Percentiles rank a stretch among this genome's conserved stretches.
Conservation (phyloP, 176 grass and related monocot genomes). For the Otatea glauca region DNA sequence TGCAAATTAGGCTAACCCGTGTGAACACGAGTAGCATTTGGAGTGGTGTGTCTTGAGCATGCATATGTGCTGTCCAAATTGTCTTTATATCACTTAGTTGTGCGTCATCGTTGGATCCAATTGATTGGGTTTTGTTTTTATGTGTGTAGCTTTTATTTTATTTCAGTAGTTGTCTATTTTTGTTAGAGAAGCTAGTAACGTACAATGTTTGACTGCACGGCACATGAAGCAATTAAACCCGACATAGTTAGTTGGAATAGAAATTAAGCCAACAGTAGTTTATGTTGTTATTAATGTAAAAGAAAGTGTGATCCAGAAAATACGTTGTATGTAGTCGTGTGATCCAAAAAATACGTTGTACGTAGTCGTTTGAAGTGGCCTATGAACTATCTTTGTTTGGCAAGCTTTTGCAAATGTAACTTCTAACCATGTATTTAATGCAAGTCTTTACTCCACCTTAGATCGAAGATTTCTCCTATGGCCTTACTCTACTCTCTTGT, state of each 20-base stretch:
- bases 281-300: background rate
- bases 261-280: background rate
- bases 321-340: background rate
- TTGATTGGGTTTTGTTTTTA: background rate
- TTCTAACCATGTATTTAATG: background rate
- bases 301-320: background rate
- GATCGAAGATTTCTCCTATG: fast-evolving
- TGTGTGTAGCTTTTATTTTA: background rate
- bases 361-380: background rate
- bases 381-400: background rate
- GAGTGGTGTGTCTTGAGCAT: no score
- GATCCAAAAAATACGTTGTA: background rate
- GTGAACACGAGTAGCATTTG: background rate
- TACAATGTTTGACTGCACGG: background rate
- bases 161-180: fast-evolving
- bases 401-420: background rate
- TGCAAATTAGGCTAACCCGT: background rate
- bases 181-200: background rate
- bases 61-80: fast-evolving
- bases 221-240: background rate
- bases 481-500: background rate
- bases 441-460: background rate
- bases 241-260: background rate
- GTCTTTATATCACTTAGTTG: background rate
- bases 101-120: background rate